Evolutionary conservation across 164 flowering plant genomes (phyloP), one percentile per base, ranked within the genome.

Genomic region (Stephania cephalantha): DNA sequence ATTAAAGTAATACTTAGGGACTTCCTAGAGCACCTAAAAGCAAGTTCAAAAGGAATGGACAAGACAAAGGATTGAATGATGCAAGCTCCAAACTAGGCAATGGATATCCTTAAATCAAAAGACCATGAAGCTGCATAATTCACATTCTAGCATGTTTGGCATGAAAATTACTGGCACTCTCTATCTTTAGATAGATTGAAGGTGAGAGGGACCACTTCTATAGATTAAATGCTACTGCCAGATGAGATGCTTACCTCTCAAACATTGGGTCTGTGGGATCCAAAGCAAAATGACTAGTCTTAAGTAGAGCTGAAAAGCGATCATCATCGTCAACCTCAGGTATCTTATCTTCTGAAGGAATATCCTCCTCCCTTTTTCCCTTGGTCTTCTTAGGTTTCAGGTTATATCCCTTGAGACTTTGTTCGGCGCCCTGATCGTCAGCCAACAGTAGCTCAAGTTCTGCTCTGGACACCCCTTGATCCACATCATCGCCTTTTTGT

Each of bases 211-310:
- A 35, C 42, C 42, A 35, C 42, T 35, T 35, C 42, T 35, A 35
- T 35, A 35, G 42, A 35, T 35, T 35, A 35, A 35, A 35, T 35
- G 42, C 42, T 35, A 4, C 42, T 35, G 2, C 42, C 42, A 35
- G 42, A 35, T 4, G 4, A 35, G 42, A 35, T 35, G 46, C 15
- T 68, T 87, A 93, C 98, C 98, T 88, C 85, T 88, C 91, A 79
- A 82, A 93, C 52, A 89, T 89, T 20, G 98, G 97, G 79, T 92
- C 96, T 15, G 98, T 93, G 18, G 99, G 99, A 81, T 95, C 99
- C 81, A 90, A 74, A 20, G 96, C 92, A 89, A 83, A 95, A 52
- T 73, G 82, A 73, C 85, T 90, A 45, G 89, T 84, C 3, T 74
- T 86, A 77, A 86, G 87, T 65, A 90, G 76, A 70, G 84, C 76